Conservation (phyloP, 1,139 yeast genomes). For the Geotrichum bryndzae region DNA sequence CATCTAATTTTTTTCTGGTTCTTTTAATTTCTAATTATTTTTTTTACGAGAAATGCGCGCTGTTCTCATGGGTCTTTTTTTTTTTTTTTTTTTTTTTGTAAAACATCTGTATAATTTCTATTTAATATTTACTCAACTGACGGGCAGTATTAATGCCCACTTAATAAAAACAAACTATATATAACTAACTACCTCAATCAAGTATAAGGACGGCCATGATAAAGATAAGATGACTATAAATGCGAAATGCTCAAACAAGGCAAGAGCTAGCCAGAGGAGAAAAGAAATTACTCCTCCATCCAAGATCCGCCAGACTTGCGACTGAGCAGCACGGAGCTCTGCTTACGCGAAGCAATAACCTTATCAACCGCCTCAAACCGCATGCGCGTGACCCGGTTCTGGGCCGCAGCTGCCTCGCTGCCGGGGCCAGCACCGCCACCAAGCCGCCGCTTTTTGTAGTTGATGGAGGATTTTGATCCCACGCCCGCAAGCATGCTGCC, state of each 20-base stretch:
- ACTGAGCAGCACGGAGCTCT: not conserved
- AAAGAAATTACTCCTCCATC: not conserved
- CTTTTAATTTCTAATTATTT: not conserved
- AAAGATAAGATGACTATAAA: not conserved
- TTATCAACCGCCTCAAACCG: not conserved
- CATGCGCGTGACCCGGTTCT: not conserved
- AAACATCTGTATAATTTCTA: not conserved
- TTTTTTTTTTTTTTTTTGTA: not conserved
- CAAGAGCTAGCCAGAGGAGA: not conserved
- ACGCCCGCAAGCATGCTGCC: not conserved
- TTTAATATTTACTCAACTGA: not conserved
- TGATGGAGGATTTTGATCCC: conserved; percentile 8
- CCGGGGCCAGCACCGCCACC: not conserved
- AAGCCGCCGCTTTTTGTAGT: not conserved
- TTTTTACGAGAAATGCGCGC: not conserved
- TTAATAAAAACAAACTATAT: not conserved
- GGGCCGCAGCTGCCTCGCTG: not conserved
- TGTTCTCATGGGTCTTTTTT: not conserved
- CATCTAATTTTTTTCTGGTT: not conserved
- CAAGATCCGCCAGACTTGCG: not conserved
- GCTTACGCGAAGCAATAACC: not conserved
- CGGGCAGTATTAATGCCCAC: not conserved
- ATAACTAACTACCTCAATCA: not conserved
- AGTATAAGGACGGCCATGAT: too few relatives aligned
- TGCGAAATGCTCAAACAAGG: not conserved